Percentiles rank a stretch among this genome's conserved stretches.
These are phyloP conservation scores for Naematelia aurantialba DNA, from an alignment of 768 basidiomycete species.

Conservation along the genomic window DNA sequence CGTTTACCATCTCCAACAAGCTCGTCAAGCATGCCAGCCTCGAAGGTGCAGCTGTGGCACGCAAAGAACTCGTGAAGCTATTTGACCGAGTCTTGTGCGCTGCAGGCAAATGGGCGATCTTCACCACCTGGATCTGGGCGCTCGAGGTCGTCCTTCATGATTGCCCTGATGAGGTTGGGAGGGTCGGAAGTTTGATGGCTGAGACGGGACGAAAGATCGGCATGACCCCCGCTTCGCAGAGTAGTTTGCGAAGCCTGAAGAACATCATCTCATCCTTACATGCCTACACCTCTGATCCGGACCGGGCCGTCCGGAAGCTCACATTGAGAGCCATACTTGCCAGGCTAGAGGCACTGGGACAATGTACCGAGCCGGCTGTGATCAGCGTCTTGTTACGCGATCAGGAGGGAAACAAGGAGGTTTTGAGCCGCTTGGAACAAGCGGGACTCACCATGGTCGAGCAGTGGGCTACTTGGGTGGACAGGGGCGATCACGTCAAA, in stretches of 20 bases:
- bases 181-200: not conserved
- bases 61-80: constrained; percentile 34
- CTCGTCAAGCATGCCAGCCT: constrained; percentile 12
- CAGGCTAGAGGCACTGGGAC: not conserved
- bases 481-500: not conserved
- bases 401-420: not conserved
- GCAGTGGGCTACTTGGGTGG: not conserved
- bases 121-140: constrained; percentile 20
- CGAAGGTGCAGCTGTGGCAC: constrained; percentile 34
- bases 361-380: not conserved
- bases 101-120: constrained; percentile 16
- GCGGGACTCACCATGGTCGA: not conserved
- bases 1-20: not conserved
- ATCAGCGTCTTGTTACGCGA: not conserved
- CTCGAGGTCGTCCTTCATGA: constrained; percentile 4
- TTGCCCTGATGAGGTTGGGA: not conserved
- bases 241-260: not conserved
- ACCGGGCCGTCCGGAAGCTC: not conserved
- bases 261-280: not conserved
- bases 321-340: not conserved
- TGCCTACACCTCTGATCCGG: not conserved
- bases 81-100: constrained; percentile 11
- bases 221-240: not conserved
- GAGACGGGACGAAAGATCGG: not conserved
- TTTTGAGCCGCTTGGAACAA: not conserved